Evolutionary conservation across 495 filamentous ascomycete genomes (phyloP).

Genomic region (Aspergillus mulundensis): DNA sequence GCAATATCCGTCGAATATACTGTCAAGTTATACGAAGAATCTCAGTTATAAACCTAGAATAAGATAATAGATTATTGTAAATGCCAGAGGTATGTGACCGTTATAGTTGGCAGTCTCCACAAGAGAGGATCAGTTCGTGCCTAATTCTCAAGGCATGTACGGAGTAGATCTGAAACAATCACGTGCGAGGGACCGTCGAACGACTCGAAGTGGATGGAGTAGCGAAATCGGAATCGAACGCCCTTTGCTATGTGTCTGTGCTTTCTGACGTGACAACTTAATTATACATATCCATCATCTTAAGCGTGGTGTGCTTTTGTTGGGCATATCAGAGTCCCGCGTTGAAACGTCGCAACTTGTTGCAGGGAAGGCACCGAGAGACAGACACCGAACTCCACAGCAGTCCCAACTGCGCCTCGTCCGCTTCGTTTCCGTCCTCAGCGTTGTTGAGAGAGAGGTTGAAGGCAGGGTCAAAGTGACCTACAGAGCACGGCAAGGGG

Average conservation of each 20-base stretch:
- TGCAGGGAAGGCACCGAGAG: constrained; percentile 8
- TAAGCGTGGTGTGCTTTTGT: neutral
- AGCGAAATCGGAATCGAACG: constrained; percentile 3
- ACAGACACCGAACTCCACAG: constrained; percentile 17
- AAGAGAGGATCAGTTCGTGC: neutral
- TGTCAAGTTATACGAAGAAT: neutral
- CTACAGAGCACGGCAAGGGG: constrained; percentile 3
- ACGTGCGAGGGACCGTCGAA: constrained; percentile 15
- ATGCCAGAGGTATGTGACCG: too few relatives aligned
- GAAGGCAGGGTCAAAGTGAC: neutral
- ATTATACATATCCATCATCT: neutral
- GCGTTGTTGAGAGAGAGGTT: neutral
- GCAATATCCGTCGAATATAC: neutral
- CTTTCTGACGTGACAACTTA: neutral
- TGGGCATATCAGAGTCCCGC: constrained; percentile 3
- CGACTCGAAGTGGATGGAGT: neutral
- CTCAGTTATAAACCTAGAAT: neutral
- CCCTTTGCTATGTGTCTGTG: neutral
- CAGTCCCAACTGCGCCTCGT: constrained; percentile 25
- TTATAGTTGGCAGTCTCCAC: neutral
- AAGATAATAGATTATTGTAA: neutral
- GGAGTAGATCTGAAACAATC: constrained; percentile 18
- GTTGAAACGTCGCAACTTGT: neutral
- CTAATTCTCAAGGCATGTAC: neutral
- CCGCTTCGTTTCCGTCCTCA: constrained; percentile 17